Evolutionary conservation across 2,329 filamentous ascomycete species (phyloP).

Genomic region (Colletotrichum salicis): DNA sequence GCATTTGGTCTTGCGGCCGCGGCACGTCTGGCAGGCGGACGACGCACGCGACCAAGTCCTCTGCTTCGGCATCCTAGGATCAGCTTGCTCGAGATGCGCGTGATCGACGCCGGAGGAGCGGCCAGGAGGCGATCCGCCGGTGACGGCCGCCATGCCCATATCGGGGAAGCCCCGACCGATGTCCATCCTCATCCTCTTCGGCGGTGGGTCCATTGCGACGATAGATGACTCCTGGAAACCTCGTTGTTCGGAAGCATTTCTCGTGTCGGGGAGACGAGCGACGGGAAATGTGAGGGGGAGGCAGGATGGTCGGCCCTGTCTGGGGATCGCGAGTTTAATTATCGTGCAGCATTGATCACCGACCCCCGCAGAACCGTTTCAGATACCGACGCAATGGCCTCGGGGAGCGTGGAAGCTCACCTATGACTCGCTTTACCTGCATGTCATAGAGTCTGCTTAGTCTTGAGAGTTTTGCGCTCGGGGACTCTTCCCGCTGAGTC

Average conservation of each 20-base stretch:
- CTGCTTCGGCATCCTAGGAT: slow-evolving; percentile 29
- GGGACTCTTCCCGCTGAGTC: slow-evolving; percentile 14
- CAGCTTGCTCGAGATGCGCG: slow-evolving; percentile 15
- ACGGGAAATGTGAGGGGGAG: slow-evolving; percentile 1
- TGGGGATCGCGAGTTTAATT: slow-evolving; percentile 27
- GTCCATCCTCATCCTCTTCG: slow-evolving; percentile 36
- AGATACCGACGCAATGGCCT: slow-evolving; percentile 28
- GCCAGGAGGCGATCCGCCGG: slow-evolving; percentile 18
- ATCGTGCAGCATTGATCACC: slow-evolving; percentile 23
- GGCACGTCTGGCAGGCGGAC: slow-evolving; percentile 49
- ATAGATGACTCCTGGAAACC: slow-evolving; percentile 3
- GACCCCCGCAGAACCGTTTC: slow-evolving; percentile 28
- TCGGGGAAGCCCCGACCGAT: slow-evolving; percentile 32
- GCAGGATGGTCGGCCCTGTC: background rate
- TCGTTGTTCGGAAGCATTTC: slow-evolving; percentile 18
- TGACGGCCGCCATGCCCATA: slow-evolving; percentile 1
- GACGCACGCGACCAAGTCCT: slow-evolving; percentile 32
- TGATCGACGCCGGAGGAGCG: slow-evolving; percentile 18
- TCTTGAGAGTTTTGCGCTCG: slow-evolving; percentile 9
- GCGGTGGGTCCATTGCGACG: slow-evolving; percentile 32
- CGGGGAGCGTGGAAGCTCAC: background rate
- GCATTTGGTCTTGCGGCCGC: slow-evolving; percentile 50
- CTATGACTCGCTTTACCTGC: slow-evolving; percentile 1
- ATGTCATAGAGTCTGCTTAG: slow-evolving; percentile 21
- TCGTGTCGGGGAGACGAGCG: slow-evolving; percentile 29